Evolutionary conservation across 345 rosid genomes (phyloP).

Genomic region (Brassica napus): DNA sequence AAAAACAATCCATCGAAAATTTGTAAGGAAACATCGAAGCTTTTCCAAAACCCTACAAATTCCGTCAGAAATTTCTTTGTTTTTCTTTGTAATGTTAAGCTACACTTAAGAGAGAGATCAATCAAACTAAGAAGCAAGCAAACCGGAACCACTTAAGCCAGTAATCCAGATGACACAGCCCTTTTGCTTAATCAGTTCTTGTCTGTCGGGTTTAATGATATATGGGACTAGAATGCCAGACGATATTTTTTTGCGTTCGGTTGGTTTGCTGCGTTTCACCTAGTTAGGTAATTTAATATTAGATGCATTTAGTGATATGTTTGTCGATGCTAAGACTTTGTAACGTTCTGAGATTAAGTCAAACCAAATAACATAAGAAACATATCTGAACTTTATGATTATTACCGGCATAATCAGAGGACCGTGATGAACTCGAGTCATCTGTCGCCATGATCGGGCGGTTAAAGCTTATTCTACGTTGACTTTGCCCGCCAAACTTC

Average conservation of each 20-base stretch:
- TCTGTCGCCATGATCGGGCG: constrained; percentile 50
- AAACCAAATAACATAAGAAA: neutral
- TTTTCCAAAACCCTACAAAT: too few relatives aligned
- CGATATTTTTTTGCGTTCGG: constrained; percentile 47
- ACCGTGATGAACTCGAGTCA: constrained; percentile 40
- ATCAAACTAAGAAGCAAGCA: constrained; percentile 6
- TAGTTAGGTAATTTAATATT: constrained; percentile 20
- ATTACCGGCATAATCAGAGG: neutral
- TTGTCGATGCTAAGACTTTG: neutral
- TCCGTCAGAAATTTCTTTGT: too few relatives aligned
- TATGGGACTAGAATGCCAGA: constrained; percentile 69
- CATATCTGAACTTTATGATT: neutral
- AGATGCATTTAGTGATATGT: too few relatives aligned
- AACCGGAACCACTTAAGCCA: constrained; percentile 89
- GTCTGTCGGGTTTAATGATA: constrained; percentile 58
- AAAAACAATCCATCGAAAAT: too few relatives aligned
- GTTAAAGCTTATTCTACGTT: constrained; percentile 38
- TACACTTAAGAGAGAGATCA: neutral
- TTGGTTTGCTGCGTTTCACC: constrained; percentile 48
- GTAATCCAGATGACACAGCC: constrained; percentile 84
- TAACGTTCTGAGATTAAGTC: neutral
- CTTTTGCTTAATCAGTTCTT: constrained; percentile 63
- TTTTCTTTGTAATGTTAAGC: neutral
- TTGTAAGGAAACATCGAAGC: neutral
- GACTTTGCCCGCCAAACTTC: constrained; percentile 11